Conservation (phyloP, 228 moss, liverwort and hornwort species). For the Sphagnum magellanicum region DNA sequence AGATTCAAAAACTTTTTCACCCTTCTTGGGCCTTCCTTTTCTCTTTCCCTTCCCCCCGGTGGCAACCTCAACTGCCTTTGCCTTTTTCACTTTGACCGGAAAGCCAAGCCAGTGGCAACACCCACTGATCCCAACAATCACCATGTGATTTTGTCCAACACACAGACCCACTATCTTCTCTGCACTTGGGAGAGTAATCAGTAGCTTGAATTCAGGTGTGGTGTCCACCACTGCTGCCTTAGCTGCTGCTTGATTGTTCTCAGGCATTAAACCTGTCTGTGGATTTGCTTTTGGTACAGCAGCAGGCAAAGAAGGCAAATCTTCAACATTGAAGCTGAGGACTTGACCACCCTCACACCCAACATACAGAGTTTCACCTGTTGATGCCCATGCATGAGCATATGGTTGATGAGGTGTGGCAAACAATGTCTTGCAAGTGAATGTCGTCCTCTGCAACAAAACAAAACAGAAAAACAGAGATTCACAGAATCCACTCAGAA, state of each 20-base stretch:
- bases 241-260: conserved; percentile 3
- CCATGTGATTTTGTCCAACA: conserved; percentile 53
- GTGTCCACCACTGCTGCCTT: neutral
- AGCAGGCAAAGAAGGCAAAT: conserved; percentile 28
- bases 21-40: conserved; percentile 16
- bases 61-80: conserved; percentile 21
- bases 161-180: conserved; percentile 42
- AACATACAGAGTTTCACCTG: conserved; percentile 59
- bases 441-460: conserved; percentile 46
- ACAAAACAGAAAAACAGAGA: neutral
- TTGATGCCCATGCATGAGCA: conserved; percentile 73
- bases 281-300: neutral
- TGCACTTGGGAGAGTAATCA: conserved; percentile 11
- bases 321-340: conserved; percentile 60
- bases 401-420: conserved; percentile 35
- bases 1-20: neutral
- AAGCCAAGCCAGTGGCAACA: conserved; percentile 58
- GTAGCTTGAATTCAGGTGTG: conserved; percentile 18
- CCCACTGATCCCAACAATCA: conserved; percentile 37
- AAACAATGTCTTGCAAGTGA: conserved; percentile 37
- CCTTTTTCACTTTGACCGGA: conserved; percentile 31
- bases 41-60: conserved; percentile 15
- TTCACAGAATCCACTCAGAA: no score
- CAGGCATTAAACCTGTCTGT: no score
- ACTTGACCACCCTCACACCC: conserved; percentile 70